Conservation (phyloP, 371 early-diverging fungal species). For the Syncephalastrum monosporum region DNA sequence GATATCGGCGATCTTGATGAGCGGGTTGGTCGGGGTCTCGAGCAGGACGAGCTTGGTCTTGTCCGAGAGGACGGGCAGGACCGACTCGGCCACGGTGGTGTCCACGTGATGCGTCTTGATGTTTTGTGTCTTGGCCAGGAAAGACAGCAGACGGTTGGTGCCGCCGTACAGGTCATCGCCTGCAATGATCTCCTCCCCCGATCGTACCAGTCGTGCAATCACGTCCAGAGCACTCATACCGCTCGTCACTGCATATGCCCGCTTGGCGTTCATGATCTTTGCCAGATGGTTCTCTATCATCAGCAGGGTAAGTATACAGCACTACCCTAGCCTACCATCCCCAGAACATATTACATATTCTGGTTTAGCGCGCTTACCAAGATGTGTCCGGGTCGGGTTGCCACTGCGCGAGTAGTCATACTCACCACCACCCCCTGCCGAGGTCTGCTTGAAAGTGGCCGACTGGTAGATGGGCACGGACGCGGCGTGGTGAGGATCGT, state of each 20-base stretch:
- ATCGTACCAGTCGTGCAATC: conserved; percentile 73
- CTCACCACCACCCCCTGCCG: conserved; percentile 79
- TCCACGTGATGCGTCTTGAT: conserved; percentile 84
- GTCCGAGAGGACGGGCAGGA: conserved; percentile 61
- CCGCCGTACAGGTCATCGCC: conserved; percentile 91
- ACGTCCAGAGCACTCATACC: conserved; percentile 93
- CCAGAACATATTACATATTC: neutral
- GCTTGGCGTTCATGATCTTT: conserved; percentile 79
- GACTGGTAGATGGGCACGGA: conserved; percentile 96
- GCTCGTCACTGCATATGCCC: conserved; percentile 76
- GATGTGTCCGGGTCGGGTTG: conserved; percentile 86
- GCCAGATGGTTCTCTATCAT: conserved; percentile 78
- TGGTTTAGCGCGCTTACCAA: conserved; percentile 53
- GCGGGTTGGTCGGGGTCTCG: conserved; percentile 91
- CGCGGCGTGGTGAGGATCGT: conserved; percentile 89
- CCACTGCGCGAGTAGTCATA: conserved; percentile 93
- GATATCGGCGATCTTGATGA: conserved; percentile 84
- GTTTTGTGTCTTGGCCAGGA: conserved; percentile 65
- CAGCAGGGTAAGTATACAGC: neutral
- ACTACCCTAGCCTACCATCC: too few relatives aligned
- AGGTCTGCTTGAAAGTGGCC: conserved; percentile 92
- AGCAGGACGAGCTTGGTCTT: conserved; percentile 81
- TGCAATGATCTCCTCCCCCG: conserved; percentile 85
- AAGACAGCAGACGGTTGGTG: conserved; percentile 81
- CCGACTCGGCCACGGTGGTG: conserved; percentile 66